Percentiles rank a stretch among this genome's conserved stretches.
These are phyloP conservation scores for Boletus eberwhitei DNA, from an alignment of 768 basidiomycete species.

Conservation along the genomic window DNA sequence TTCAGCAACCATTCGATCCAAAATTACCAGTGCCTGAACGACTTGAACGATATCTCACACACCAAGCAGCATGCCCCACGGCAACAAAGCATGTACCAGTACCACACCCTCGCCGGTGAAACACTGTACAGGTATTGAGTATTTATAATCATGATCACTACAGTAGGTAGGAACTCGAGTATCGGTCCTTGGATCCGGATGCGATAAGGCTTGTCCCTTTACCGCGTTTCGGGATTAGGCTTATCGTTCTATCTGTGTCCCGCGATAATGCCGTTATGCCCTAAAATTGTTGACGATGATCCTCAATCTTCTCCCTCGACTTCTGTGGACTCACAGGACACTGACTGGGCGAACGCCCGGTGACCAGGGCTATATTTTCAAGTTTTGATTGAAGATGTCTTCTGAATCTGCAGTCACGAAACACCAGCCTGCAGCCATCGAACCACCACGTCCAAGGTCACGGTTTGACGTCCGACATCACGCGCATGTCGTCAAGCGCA, in stretches of 20 bases:
- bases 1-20: background rate
- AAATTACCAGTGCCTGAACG: background rate
- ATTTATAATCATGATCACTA: background rate
- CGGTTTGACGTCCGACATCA: conserved; percentile 6
- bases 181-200: background rate
- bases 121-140: background rate
- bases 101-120: background rate
- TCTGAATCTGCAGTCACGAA: conserved; percentile 10
- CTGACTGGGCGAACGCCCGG: background rate
- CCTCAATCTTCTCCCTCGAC: background rate
- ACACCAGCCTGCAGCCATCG: conserved; percentile 16
- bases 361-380: no score
- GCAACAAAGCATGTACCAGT: no score
- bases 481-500: conserved; percentile 22
- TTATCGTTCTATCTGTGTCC: background rate
- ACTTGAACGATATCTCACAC: background rate
- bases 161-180: background rate
- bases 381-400: conserved; percentile 10
- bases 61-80: no score
- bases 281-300: background rate
- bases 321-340: background rate
- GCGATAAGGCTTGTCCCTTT: background rate
- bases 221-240: background rate
- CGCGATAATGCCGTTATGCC: background rate
- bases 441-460: conserved; percentile 8